phyloP scores from a whole-genome alignment of 2,329 filamentous ascomycete species.

The Pseudocercospora crystallina region DNA sequence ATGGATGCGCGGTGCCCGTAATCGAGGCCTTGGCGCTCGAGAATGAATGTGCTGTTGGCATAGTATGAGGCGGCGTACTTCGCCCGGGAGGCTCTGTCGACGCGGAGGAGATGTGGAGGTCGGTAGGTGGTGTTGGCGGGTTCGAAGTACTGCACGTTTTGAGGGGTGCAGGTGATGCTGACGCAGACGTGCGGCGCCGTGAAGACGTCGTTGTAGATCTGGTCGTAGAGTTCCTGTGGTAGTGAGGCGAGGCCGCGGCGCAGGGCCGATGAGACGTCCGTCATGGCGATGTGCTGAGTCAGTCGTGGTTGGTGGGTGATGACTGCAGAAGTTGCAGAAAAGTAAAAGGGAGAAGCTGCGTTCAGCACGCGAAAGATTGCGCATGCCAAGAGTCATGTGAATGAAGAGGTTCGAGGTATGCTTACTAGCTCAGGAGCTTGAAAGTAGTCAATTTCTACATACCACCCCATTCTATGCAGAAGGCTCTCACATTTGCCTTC shows the following conservation, averaged over 20 bases:
- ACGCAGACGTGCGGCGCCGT: neutral
- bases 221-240: constrained; percentile 13
- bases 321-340: no score
- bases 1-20: no score
- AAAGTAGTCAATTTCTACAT: constrained; percentile 59
- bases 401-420: no score
- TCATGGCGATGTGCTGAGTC: no score
- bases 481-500: constrained; percentile 60
- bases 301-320: no score
- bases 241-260: neutral
- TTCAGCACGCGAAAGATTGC: no score
- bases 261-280: neutral
- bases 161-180: no score
- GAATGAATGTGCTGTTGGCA: neutral
- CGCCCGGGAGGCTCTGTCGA: neutral
- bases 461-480: constrained; percentile 90
- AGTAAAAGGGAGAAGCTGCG: no score
- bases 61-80: constrained; percentile 3
- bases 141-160: no score
- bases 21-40: no score
- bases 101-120: neutral
- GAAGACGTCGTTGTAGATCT: constrained; percentile 10
- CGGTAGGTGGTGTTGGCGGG: neutral
- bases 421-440: neutral
- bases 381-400: no score